phyloP scores from a whole-genome alignment of 352 stramenopile genomes.

The Halophytophthora batemanensis region DNA sequence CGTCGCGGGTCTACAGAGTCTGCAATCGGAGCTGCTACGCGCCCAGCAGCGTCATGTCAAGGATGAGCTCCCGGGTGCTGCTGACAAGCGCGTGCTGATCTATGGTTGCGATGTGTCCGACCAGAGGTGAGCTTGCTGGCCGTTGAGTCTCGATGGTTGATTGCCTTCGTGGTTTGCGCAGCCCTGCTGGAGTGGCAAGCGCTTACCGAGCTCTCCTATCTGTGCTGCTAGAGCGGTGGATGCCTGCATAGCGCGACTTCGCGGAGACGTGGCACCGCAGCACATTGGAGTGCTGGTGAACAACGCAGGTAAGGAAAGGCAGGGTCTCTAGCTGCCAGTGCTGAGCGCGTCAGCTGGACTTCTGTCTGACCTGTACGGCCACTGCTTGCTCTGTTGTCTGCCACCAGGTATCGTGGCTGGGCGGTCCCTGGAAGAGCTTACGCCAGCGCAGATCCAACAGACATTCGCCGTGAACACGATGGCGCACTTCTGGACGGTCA shows the following conservation, averaged over 20 bases:
- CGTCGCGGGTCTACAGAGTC: slow-evolving; percentile 24
- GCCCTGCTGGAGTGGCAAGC: neutral
- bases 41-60: neutral
- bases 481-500: slow-evolving; percentile 72
- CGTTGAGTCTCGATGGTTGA: neutral
- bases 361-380: neutral
- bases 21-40: slow-evolving; percentile 21
- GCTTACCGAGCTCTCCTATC: neutral
- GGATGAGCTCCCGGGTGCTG: neutral
- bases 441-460: slow-evolving; percentile 36
- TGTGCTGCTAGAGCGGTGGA: slow-evolving; percentile 27
- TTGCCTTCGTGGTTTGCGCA: neutral
- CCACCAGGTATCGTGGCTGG: slow-evolving; percentile 42
- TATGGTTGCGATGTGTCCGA: slow-evolving; percentile 69
- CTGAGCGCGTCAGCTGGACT: neutral
- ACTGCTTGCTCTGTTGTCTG: neutral
- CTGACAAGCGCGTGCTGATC: slow-evolving; percentile 22
- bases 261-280: slow-evolving; percentile 29
- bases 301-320: slow-evolving; percentile 37
- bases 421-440: slow-evolving; percentile 35
- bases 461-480: slow-evolving; percentile 66
- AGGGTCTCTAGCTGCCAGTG: neutral
- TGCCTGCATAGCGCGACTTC: slow-evolving; percentile 25
- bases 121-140: slow-evolving; percentile 32
- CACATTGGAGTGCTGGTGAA: slow-evolving; percentile 58